These are phyloP conservation scores for Heliamphora exappendiculata DNA, from an alignment of 148 eudicot genomes.

Conservation along the genomic window DNA sequence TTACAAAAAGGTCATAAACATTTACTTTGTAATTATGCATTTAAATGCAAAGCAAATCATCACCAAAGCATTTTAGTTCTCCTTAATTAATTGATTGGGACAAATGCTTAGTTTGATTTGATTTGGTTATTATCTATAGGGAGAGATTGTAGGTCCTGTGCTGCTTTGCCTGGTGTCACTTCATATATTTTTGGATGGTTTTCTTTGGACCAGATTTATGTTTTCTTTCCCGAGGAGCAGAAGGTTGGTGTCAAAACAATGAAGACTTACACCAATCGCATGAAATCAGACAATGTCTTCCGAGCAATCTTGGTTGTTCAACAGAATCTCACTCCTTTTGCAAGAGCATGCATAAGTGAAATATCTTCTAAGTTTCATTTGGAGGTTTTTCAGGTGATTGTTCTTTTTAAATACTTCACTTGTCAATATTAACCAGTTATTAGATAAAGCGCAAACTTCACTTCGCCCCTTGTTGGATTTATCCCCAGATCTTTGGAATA, in stretches of 20 bases:
- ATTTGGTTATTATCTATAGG: background rate
- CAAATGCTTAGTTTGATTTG: no score
- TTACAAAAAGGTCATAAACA: background rate
- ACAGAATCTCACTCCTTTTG: constrained; percentile 75
- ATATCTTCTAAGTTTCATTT: constrained; percentile 62
- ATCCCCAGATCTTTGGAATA: no score
- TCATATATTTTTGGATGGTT: background rate
- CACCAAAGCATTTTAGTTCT: background rate
- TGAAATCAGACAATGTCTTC: constrained; percentile 72
- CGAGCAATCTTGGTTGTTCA: constrained; percentile 79
- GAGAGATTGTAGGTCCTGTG: background rate
- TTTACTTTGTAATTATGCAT: background rate
- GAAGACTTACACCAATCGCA: constrained; percentile 63
- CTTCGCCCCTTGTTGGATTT: no score
- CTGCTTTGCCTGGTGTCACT: background rate
- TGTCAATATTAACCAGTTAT: no score
- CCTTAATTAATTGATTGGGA: no score
- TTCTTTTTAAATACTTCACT: background rate
- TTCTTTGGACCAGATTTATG: constrained; percentile 49
- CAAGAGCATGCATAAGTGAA: constrained; percentile 65
- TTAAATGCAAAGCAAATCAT: no score
- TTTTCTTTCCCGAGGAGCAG: constrained; percentile 72
- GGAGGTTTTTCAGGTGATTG: constrained; percentile 73
- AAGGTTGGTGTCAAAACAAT: constrained; percentile 93
- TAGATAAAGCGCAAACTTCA: no score